These are phyloP conservation scores for Phytophthora niederhauseri DNA, from an alignment of 352 stramenopile species.

Conservation along the genomic window DNA sequence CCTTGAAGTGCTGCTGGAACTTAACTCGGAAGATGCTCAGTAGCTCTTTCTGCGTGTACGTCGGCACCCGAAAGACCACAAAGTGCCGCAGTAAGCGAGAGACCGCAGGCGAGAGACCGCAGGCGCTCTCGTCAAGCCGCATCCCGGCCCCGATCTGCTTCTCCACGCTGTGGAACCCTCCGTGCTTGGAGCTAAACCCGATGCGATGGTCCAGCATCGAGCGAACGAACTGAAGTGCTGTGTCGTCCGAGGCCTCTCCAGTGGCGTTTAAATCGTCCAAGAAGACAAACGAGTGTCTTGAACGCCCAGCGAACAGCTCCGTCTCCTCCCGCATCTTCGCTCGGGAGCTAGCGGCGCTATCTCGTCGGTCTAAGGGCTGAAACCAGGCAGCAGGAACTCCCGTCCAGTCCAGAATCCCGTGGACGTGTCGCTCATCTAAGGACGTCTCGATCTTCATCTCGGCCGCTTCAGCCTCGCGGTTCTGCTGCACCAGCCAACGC, in stretches of 20 bases:
- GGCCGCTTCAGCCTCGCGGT: conserved; percentile 40
- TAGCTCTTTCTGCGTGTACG: conserved; percentile 52
- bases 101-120: neutral
- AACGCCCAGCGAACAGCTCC: conserved; percentile 39
- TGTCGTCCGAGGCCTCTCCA: conserved; percentile 4
- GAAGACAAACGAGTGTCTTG: conserved; percentile 51
- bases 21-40: conserved; percentile 58
- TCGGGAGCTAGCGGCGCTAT: conserved; percentile 12
- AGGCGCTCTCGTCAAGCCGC: conserved; percentile 19
- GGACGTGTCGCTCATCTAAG: conserved; percentile 43
- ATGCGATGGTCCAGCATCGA: conserved; percentile 54
- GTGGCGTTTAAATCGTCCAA: conserved; percentile 53
- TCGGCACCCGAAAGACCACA: conserved; percentile 45
- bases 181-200: conserved; percentile 38
- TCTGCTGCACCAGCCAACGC: conserved; percentile 41
- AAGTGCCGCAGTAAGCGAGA: conserved; percentile 60
- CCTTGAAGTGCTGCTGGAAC: conserved; percentile 39
- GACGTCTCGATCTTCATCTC: conserved; percentile 58
- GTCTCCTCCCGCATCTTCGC: conserved; percentile 44
- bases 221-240: conserved; percentile 50
- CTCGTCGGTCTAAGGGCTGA: conserved; percentile 9
- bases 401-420: conserved; percentile 57
- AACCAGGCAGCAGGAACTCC: conserved; percentile 54
- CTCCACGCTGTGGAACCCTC: conserved; percentile 32
- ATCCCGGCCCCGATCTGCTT: conserved; percentile 53